A percentile compares a stretch with the other conserved stretches of the same genome.
Evolutionary conservation across 768 basidiomycete species (phyloP).

Genomic region (Strobilomyces echinocephalus): DNA sequence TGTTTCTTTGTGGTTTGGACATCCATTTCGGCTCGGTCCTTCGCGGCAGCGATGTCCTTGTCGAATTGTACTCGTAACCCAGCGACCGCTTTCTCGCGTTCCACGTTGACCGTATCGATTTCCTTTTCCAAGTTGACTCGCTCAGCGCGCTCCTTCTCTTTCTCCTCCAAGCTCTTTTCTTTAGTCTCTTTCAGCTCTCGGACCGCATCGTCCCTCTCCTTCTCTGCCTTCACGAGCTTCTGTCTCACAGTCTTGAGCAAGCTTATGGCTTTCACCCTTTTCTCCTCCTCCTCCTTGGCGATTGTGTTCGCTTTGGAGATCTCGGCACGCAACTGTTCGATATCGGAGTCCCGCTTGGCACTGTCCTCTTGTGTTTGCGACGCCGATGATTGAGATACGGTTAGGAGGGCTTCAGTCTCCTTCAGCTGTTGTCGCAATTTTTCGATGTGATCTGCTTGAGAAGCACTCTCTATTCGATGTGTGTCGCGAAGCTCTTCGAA

Average conservation of each 20-base stretch:
- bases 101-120: conserved; percentile 52
- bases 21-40: conserved; percentile 76
- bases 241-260: conserved; percentile 92
- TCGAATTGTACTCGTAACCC: conserved; percentile 66
- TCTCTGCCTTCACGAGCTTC: conserved; percentile 95
- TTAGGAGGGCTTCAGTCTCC: conserved; percentile 67
- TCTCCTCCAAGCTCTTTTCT: conserved; percentile 51
- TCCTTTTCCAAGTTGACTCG: conserved; percentile 56
- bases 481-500: conserved; percentile 82
- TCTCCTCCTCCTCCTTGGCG: conserved; percentile 95
- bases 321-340: conserved; percentile 59
- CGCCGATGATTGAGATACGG: conserved; percentile 48
- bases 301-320: conserved; percentile 51
- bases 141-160: conserved; percentile 41
- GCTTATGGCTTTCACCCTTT: conserved; percentile 88
- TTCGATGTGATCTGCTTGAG: conserved; percentile 71
- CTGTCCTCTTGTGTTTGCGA: conserved; percentile 46
- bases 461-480: conserved; percentile 74
- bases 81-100: conserved; percentile 59
- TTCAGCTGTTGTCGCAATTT: conserved; percentile 61
- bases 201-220: conserved; percentile 77
- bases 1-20: conserved; percentile 57
- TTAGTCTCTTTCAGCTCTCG: conserved; percentile 50
- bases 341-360: conserved; percentile 48
- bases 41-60: conserved; percentile 55